Conservation (phyloP, 805 yeast genomes). For the Diddensiella caesifluorescens region DNA sequence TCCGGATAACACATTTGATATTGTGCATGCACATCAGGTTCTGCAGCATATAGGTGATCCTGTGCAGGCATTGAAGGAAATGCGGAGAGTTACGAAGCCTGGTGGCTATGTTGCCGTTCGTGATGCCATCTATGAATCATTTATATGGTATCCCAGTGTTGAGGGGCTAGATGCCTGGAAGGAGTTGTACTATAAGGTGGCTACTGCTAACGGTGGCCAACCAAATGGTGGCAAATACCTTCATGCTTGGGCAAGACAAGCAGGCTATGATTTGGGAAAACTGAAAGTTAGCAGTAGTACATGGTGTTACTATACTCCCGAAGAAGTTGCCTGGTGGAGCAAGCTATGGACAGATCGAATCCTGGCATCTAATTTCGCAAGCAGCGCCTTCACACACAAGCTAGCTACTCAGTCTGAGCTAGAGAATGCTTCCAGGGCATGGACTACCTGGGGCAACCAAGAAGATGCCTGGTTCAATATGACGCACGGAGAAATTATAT, state of each 20-base stretch:
- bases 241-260: constrained; percentile 17
- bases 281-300: constrained; percentile 11
- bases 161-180: constrained; percentile 15
- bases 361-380: constrained; percentile 17
- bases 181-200: constrained; percentile 14
- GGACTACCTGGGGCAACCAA: constrained; percentile 18
- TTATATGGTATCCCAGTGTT: constrained; percentile 21
- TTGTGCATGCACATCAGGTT: constrained; percentile 39
- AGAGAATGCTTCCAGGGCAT: constrained; percentile 16
- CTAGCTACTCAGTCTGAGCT: constrained; percentile 16
- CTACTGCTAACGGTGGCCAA: constrained; percentile 21
- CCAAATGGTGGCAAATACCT: constrained; percentile 22
- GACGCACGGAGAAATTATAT: constrained; percentile 22
- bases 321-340: constrained; percentile 22
- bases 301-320: constrained; percentile 21
- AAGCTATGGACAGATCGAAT: constrained; percentile 24
- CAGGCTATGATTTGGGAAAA: constrained; percentile 16
- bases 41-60: constrained; percentile 37
- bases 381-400: constrained; percentile 10
- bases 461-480: constrained; percentile 18
- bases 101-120: constrained; percentile 34
- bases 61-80: constrained; percentile 32
- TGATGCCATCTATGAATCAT: constrained; percentile 31
- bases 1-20: constrained; percentile 36
- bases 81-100: constrained; percentile 35